phyloP scores from a whole-genome alignment of 106 monocot genomes.

The Dioscorea dumetorum region DNA sequence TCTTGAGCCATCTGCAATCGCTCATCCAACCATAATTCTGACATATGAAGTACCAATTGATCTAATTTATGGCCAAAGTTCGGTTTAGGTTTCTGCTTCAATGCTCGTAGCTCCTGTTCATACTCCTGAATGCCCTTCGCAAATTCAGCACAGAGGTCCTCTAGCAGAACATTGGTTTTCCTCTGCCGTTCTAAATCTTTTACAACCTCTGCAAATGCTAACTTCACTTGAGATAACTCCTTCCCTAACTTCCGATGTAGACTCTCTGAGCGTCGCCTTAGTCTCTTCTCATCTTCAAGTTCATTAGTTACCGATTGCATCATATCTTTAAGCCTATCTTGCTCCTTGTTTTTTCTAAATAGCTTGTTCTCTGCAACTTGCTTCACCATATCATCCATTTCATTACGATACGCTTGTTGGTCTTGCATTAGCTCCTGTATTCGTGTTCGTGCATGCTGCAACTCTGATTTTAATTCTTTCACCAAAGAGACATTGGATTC shows the following conservation, averaged over 20 bases:
- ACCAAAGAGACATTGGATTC: conserved; percentile 49
- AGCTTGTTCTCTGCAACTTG: conserved; percentile 55
- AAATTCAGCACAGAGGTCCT: conserved; percentile 84
- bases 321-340: conserved; percentile 37
- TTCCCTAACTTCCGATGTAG: conserved; percentile 60
- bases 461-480: conserved; percentile 59
- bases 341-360: conserved; percentile 51
- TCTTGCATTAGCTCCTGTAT: conserved; percentile 55
- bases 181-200: conserved; percentile 61
- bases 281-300: conserved; percentile 68
- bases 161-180: conserved; percentile 39
- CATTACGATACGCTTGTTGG: conserved; percentile 27
- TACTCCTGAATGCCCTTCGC: conserved; percentile 70
- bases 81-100: conserved; percentile 31
- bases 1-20: conserved; percentile 37
- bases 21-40: conserved; percentile 59
- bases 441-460: conserved; percentile 43
- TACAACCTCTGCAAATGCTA: conserved; percentile 30
- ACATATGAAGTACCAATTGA: conserved; percentile 40
- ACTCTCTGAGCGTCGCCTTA: conserved; percentile 67
- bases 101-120: conserved; percentile 53
- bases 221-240: conserved; percentile 58
- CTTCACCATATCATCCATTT: conserved; percentile 56
- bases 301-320: conserved; percentile 61
- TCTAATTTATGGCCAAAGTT: conserved; percentile 27